A percentile compares a stretch with the other conserved stretches of the same genome.
phyloP scores from a whole-genome alignment of 2,329 filamentous ascomycete genomes.

The Pseudocercospora fuligena region DNA sequence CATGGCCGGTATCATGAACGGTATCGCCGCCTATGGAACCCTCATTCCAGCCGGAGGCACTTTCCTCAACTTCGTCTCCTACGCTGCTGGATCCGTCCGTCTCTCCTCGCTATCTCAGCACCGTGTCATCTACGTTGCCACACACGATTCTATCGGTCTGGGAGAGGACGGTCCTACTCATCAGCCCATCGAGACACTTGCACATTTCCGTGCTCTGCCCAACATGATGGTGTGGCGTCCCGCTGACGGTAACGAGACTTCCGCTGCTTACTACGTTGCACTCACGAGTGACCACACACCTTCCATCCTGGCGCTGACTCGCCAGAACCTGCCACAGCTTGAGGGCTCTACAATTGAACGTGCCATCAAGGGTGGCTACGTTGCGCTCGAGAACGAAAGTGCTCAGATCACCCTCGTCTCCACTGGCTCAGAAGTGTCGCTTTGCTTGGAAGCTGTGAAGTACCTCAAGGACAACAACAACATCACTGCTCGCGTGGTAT shows the following conservation, averaged over 20 bases:
- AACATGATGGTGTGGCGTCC: constrained; percentile 99
- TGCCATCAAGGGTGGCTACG: constrained; percentile 94
- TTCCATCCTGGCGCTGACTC: constrained; percentile 90
- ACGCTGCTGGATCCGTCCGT: constrained; percentile 92
- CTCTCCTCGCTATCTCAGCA: constrained; percentile 89
- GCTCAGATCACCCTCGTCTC: constrained; percentile 89
- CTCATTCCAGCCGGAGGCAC: constrained; percentile 93
- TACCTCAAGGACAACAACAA: constrained; percentile 86
- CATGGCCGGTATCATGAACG: constrained; percentile 94
- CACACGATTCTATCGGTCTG: constrained; percentile 98
- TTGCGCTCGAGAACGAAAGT: constrained; percentile 79
- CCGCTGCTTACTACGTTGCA: constrained; percentile 94
- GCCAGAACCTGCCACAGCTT: constrained; percentile 97
- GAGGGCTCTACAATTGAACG: constrained; percentile 90
- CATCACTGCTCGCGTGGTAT: constrained; percentile 88
- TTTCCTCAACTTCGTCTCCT: constrained; percentile 99
- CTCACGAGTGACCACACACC: constrained; percentile 89
- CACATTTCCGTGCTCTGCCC: constrained; percentile 97
- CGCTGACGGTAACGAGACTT: constrained; percentile 97
- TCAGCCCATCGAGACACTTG: constrained; percentile 97
- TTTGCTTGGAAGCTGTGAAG: constrained; percentile 92
- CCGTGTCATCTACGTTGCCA: constrained; percentile 93
- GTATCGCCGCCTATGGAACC: constrained; percentile 92
- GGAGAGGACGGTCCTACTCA: constrained; percentile 98
- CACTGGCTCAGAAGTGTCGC: constrained; percentile 93